Conservation (phyloP, 306 rosid genomes). For the Adenanthera pavonina region DNA sequence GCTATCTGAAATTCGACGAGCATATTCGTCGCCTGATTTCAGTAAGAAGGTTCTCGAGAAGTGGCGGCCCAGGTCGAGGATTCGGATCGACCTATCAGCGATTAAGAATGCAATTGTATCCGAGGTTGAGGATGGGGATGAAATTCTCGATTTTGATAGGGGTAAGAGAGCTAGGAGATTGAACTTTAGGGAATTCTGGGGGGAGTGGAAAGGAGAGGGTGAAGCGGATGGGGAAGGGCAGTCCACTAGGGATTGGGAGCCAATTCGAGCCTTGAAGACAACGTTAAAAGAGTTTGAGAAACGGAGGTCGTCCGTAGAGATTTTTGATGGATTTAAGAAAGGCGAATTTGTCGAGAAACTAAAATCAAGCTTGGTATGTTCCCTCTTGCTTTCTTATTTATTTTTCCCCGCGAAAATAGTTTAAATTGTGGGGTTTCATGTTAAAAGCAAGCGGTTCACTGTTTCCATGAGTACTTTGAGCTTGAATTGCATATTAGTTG, state of each 20-base stretch:
- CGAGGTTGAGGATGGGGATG: conserved; percentile 60
- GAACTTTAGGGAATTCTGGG: conserved; percentile 78
- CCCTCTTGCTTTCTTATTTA: conserved; percentile 18
- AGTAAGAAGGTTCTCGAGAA: conserved; percentile 93
- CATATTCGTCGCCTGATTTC: conserved; percentile 87
- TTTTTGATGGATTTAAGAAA: conserved; percentile 80
- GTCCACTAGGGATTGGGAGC: conserved; percentile 75
- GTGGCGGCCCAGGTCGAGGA: conserved; percentile 79
- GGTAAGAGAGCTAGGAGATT: conserved; percentile 51
- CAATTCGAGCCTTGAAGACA: conserved; percentile 83
- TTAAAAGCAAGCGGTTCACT: neutral
- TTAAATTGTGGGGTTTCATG: neutral
- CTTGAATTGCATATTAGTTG: conserved; percentile 6
- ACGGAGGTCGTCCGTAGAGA: conserved; percentile 63
- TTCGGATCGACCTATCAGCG: conserved; percentile 87
- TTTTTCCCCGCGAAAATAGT: neutral
- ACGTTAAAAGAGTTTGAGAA: conserved; percentile 86
- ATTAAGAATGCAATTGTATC: conserved; percentile 78
- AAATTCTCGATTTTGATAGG: conserved; percentile 56
- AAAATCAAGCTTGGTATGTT: conserved; percentile 79
- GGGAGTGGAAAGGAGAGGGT: conserved; percentile 71
- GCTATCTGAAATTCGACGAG: conserved; percentile 74
- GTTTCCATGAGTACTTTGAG: neutral
- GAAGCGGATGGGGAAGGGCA: conserved; percentile 52
- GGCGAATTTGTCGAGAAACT: conserved; percentile 85